Evolutionary conservation across 108 stramenopile genomes (phyloP), one percentile per base, ranked within the genome.

Genomic region (Discostella stelligeroides): DNA sequence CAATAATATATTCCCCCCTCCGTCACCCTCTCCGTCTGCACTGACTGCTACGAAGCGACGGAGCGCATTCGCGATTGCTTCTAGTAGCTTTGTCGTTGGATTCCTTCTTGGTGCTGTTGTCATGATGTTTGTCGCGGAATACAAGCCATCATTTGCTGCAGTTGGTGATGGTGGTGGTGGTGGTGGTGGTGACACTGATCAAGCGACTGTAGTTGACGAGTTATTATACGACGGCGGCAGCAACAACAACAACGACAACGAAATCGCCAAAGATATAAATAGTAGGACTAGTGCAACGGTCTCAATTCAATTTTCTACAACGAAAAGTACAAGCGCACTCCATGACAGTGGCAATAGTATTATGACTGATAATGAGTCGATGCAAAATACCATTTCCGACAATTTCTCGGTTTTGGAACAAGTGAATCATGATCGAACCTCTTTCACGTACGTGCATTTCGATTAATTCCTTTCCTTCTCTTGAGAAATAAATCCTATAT

Each of bases 391-490:
- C 60, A 83, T 34, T 6, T 34, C 83, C 48, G 46, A 60, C 41
- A 75, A 63, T 60, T 92, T 82, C 48, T 66, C 73, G 41, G 63
- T 92, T 17, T 27, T 88, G 37, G 83, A 85, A 46, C 80, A 86
- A 63, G 61, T 86, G 14, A 20, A 59, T 7, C 92, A 92, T 67
- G 92, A 90, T 53, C 41, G 15, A 1, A 61, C 54, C 17, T 76
- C 89, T 15, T 92, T 92, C 56, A 86, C 87, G 87, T 89, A 63
- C 72, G 88, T 85, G 30, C 20, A 10, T 10, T 51, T 38, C 12
- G 23, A n/a, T n/a, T n/a, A n/a, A n/a, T 17, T 10, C 12, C 43
- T 45, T 13, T 1, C n/a, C 15, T 45, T 13, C n/a, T n/a, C n/a
- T n/a, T n/a, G n/a, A n/a, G n/a, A n/a, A n/a, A n/a, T n/a, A n/a